These are phyloP conservation scores for Komagataea norvegica DNA, from an alignment of 1,139 yeast genomes.

Conservation along the genomic window DNA sequence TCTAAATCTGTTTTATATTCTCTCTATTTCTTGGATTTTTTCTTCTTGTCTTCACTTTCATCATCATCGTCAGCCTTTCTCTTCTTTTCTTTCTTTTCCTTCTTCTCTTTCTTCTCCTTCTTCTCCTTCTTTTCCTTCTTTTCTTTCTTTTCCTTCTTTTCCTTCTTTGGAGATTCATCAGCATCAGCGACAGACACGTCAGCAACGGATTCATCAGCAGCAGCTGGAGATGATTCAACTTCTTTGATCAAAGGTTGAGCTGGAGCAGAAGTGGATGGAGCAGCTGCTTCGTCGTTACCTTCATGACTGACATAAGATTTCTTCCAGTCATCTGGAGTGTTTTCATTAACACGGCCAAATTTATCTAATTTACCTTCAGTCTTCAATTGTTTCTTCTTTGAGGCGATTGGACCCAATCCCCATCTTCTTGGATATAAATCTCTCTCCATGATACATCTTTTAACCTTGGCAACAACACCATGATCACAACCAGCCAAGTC, in stretches of 20 bases:
- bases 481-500: conserved; percentile 96
- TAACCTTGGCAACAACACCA: conserved; percentile 97
- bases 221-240: conserved; percentile 30
- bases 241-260: conserved; percentile 45
- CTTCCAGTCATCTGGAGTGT: conserved; percentile 93
- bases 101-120: conserved; percentile 64
- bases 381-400: conserved; percentile 96
- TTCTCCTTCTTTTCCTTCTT: conserved; percentile 53
- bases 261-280: conserved; percentile 38
- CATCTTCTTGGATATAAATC: conserved; percentile 99
- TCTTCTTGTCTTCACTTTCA: conserved; percentile 50
- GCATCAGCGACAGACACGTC: conserved; percentile 23
- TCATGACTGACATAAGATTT: conserved; percentile 78
- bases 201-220: conserved; percentile 32
- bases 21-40: conserved; percentile 47
- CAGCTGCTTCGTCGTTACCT: conserved; percentile 42
- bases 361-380: conserved; percentile 96
- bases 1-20: too few relatives aligned
- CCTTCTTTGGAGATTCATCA: conserved; percentile 39
- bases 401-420: conserved; percentile 99
- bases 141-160: conserved; percentile 50
- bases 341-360: conserved; percentile 88
- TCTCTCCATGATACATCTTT: conserved; percentile 99
- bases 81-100: conserved; percentile 53
- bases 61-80: conserved; percentile 59